Percentiles rank a stretch among this genome's conserved stretches.
Conservation (phyloP, 495 filamentous ascomycete genomes). For the Penicillium samsonianum region DNA sequence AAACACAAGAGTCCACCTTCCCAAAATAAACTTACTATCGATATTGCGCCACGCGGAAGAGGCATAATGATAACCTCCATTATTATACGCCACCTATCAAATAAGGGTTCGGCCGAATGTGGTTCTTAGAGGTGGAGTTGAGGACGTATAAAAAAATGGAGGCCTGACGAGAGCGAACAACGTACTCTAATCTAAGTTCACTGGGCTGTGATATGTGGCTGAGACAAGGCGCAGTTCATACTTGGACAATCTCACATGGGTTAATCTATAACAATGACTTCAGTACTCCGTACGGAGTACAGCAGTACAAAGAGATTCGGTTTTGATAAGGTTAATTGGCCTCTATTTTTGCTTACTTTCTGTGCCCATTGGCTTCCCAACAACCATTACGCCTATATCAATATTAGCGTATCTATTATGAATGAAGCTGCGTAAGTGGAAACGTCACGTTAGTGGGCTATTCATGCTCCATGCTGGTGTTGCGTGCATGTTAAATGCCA, state of each 20-base stretch:
- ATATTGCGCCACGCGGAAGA: background rate
- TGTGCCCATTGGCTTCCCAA: background rate
- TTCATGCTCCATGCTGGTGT: constrained; percentile 6
- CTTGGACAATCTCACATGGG: background rate
- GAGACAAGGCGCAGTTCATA: background rate
- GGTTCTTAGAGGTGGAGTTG: constrained; percentile 3
- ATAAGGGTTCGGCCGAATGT: constrained; percentile 5
- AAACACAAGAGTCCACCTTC: background rate
- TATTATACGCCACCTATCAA: background rate
- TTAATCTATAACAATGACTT: background rate
- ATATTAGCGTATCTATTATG: background rate
- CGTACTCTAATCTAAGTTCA: constrained; percentile 1
- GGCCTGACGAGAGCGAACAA: background rate
- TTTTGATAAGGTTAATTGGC: background rate
- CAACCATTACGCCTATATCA: background rate
- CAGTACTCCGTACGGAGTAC: too few relatives aligned
- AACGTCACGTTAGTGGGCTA: constrained; percentile 23
- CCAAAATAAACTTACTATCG: constrained; percentile 4
- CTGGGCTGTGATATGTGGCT: background rate
- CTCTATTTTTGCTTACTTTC: background rate
- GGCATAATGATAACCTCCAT: background rate
- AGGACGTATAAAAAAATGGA: background rate
- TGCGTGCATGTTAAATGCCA: constrained; percentile 1
- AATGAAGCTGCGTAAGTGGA: constrained; percentile 28
- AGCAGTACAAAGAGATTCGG: background rate